Evolutionary conservation across 1,284 basidiomycete genomes (phyloP), one percentile per base, ranked within the genome.

Genomic region (Microbotryum saponariae): DNA sequence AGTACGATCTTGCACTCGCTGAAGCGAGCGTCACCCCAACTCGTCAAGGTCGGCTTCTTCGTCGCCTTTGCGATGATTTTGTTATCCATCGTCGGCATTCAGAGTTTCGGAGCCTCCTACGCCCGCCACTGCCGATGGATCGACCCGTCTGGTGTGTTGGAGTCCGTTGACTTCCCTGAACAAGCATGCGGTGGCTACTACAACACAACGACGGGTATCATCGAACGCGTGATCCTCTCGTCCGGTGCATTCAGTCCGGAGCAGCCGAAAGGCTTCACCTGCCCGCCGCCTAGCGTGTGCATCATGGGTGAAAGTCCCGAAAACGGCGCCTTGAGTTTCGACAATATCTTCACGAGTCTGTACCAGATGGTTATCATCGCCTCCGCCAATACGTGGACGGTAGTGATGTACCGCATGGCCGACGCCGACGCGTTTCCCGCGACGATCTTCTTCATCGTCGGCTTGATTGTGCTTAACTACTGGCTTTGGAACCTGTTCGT

Each of bases 1-100:
- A 88, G 89, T 18, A 97, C 92, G 0, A 97, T 98, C 72, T 85
- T 97, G 79, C 86, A 86, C 62, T 93, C 90, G 12, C 79, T 98
- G 64, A 98, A 98, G 77, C 85, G 84, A 1, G 92, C 94, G 0
- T 83, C 86, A 20, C 92, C 93, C 1, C 79, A 97, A 23, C 81
- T 98, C 21, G 83, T 89, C 21, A 88, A 86, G 67, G 93, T 97
- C 7, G 82, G 89, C 1, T 89, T 89, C 74, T 97, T 97, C 73
- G 87, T 94, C 27, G 70, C 91, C 42, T 97, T 97, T 72, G 91
- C 91, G 0, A 88, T 91, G 78, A 78, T 87, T 6, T 74, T 97
- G 9, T 97, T 97, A 76, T 29, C 87, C 8, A 88, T 96, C 70
- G 88, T 94, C 59, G 91, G 92, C 23, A 83, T 94, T 1, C 90